A percentile compares a stretch with the other conserved stretches of the same genome.
These are phyloP conservation scores for Oryza longistaminata DNA, from an alignment of 176 grass and related monocot species.

Conservation along the genomic window DNA sequence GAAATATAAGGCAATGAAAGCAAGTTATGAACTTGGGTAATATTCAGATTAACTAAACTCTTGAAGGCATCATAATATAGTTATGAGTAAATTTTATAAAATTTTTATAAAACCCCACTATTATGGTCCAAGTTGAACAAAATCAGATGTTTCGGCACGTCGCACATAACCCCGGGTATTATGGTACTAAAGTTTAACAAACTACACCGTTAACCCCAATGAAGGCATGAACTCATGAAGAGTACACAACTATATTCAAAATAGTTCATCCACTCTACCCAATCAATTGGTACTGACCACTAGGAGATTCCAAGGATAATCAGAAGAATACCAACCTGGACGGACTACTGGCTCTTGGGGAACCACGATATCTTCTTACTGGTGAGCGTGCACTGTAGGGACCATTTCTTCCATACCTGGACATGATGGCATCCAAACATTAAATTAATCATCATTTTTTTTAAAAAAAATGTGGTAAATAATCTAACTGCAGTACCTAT, in stretches of 20 bases:
- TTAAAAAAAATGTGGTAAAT: not conserved
- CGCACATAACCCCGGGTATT: too few species aligned
- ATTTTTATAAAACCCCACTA: too few species aligned
- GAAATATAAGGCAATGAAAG: not conserved
- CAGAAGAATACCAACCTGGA: slow-evolving; percentile 47
- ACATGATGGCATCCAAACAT: slow-evolving; percentile 20
- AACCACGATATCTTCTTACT: slow-evolving; percentile 49
- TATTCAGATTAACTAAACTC: slow-evolving; percentile 9
- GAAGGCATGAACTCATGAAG: not conserved
- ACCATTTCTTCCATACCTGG: slow-evolving; percentile 54
- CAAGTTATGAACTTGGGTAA: slow-evolving; percentile 5
- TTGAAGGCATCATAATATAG: not conserved
- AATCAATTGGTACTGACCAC: slow-evolving; percentile 3
- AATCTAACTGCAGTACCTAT: slow-evolving; percentile 51
- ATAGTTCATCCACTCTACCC: not conserved
- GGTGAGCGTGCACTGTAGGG: slow-evolving; percentile 48
- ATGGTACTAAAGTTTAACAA: too few species aligned
- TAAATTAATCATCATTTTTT: slow-evolving; percentile 7
- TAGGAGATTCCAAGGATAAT: too few species aligned
- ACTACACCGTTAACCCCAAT: not conserved
- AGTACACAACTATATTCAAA: slow-evolving; percentile 5
- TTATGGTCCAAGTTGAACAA: too few species aligned
- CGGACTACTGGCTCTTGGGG: slow-evolving; percentile 55
- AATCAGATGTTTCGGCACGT: too few species aligned
- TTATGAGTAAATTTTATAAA: too few species aligned